Evolutionary conservation across 2,329 filamentous ascomycete genomes (phyloP).

Genomic region (Colletotrichum sp.): DNA sequence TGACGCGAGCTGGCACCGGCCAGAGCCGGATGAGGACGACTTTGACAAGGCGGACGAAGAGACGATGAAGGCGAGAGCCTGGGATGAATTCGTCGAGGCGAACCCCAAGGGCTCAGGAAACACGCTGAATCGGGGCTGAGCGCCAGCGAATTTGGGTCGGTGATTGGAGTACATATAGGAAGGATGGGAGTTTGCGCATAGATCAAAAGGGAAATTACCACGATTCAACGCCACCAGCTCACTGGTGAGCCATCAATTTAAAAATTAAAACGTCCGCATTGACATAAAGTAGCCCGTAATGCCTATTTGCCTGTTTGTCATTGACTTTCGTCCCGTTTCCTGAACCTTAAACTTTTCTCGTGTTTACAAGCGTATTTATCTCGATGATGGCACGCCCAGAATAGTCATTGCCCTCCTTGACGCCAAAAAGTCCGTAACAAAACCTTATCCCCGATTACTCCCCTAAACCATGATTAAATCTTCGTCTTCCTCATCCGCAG

Average conservation of each 20-base stretch:
- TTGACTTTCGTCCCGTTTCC: background rate
- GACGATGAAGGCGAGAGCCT: slow-evolving; percentile 90
- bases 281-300: background rate
- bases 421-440: background rate
- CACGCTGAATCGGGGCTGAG: slow-evolving; percentile 76
- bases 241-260: background rate
- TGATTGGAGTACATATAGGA: background rate
- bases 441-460: background rate
- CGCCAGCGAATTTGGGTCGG: background rate
- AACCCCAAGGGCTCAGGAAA: slow-evolving; percentile 88
- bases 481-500: slow-evolving; percentile 12
- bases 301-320: background rate
- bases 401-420: background rate
- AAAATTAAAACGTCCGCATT: background rate
- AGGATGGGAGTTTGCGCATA: background rate
- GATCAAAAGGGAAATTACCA: background rate
- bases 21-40: slow-evolving; percentile 88
- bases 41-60: slow-evolving; percentile 85
- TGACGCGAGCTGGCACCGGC: slow-evolving; percentile 70
- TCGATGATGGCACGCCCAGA: background rate
- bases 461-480: slow-evolving; percentile 10
- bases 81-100: slow-evolving; percentile 93
- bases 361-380: background rate
- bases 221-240: background rate
- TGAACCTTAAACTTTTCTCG: background rate